Evolutionary conservation across 2,329 filamentous ascomycete genomes (phyloP).

Genomic region (Claviceps sp.): DNA sequence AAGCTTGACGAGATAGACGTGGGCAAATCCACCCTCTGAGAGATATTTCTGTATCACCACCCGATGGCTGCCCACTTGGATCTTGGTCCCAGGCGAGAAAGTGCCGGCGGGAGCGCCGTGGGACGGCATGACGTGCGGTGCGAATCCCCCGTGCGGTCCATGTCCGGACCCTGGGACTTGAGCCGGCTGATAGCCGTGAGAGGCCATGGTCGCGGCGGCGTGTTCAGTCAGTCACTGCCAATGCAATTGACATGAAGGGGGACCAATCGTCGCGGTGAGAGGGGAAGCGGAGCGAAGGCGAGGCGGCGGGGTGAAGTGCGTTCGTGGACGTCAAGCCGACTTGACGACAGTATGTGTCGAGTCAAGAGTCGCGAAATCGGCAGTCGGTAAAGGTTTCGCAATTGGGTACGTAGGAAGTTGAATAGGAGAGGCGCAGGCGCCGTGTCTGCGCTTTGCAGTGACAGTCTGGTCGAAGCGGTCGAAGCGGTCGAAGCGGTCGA

Average conservation of each 20-base stretch:
- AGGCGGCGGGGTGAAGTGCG: not conserved
- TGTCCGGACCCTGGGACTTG: constrained; percentile 17
- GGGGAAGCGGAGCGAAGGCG: not conserved
- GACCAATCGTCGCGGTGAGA: not conserved
- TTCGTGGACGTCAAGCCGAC: not conserved
- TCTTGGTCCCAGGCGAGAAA: constrained; percentile 87
- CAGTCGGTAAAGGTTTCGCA: not conserved
- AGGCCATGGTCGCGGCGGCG: constrained; percentile 18
- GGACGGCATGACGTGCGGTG: constrained; percentile 16
- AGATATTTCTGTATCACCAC: constrained; percentile 95
- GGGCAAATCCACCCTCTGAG: constrained; percentile 94
- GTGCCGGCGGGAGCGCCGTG: constrained; percentile 56
- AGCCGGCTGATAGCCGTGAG: constrained; percentile 21
- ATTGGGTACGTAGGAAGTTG: not conserved
- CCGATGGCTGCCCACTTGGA: constrained; percentile 84
- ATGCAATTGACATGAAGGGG: too few relatives aligned
- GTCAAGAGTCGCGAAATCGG: not conserved
- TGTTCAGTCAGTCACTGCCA: not conserved
- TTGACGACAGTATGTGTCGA: not conserved
- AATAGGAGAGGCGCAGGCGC: not conserved
- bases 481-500: not conserved
- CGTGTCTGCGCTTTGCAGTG: not conserved
- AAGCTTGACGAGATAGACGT: constrained; percentile 91
- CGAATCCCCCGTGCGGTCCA: constrained; percentile 30
- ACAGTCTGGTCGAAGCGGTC: not conserved